phyloP scores from a whole-genome alignment of 2,329 filamentous ascomycete species.

The Beauveria australis region DNA sequence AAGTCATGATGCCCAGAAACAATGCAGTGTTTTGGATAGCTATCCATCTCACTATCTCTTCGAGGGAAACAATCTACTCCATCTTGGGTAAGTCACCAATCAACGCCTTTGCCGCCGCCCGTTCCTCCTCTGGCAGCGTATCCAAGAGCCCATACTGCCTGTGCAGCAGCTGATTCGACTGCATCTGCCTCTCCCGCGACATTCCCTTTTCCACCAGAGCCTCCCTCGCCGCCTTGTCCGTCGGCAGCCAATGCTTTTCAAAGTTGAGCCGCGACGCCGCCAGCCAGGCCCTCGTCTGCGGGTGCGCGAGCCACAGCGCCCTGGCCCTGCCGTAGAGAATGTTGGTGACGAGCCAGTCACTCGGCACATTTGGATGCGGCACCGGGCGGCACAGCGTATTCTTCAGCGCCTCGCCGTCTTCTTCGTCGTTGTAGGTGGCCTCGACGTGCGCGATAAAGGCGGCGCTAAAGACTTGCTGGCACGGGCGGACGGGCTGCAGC shows the following conservation, averaged over 20 bases:
- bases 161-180: neutral
- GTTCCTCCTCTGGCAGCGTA: neutral
- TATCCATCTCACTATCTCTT: neutral
- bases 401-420: neutral
- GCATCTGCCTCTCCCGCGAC: neutral
- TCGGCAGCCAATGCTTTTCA: neutral
- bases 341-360: neutral
- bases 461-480: constrained; percentile 2
- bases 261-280: neutral
- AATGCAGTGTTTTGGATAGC: too few species aligned
- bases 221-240: neutral
- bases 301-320: neutral
- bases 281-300: neutral
- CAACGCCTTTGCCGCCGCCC: neutral
- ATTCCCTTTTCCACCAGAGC: neutral
- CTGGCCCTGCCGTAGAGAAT: neutral
- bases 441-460: constrained; percentile 8
- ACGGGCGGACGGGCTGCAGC: constrained; percentile 3
- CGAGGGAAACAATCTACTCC: neutral
- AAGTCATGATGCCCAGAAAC: too few species aligned
- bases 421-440: neutral
- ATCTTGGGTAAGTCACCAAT: neutral
- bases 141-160: neutral
- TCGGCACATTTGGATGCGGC: neutral
- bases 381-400: neutral